Evolutionary conservation across 192 early-diverging fungal species (phyloP), one percentile per base, ranked within the genome.

Genomic region (Linnemannia exigua): DNA sequence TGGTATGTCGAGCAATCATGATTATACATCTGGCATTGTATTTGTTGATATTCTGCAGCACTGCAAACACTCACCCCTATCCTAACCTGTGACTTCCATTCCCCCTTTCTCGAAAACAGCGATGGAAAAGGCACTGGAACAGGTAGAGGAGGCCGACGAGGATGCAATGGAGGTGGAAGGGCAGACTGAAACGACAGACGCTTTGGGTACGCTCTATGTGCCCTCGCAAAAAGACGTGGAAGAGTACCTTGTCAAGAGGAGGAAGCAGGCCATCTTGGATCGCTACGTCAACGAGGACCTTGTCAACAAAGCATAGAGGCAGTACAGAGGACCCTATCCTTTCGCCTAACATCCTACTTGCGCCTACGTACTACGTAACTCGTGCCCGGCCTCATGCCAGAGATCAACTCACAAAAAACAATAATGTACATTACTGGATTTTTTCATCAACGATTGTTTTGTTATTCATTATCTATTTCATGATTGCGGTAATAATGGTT

Each of bases 211-310:
- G 35, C 73, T 88, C 63, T 86, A 81, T 48, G 91, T 96, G n/a
- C 95, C 95, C 2, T 89, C 89, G 33, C 92, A 94, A 81, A 89
- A 94, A 51, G 95, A 97, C 63, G 90, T 97, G 17, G 96, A 95
- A 74, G 92, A 89, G 58, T 96, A 93, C 81, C 83, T 97, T 35
- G 92, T 97, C 31, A 82, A 91, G 75, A 91, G 94, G 79, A 80
- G 94, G 81, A 94, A 92, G 88, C 93, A 95, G 79, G 92, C 91
- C 46, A 89, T 93, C 47, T 48, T 92, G 76, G 90, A 92, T 67
- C 87, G 84, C 51, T 92, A 90, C 47, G 87, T 92, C 15, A 89
- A 77, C 33, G 87, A 90, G 8, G 86, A 74, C 4, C 15, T 80
- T 19, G 46, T 74, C 50, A 63, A 68, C 11, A 51, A 22, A 25